Evolutionary conservation across 768 basidiomycete species (phyloP).

Genomic region (Pleurotus ostreatus): DNA sequence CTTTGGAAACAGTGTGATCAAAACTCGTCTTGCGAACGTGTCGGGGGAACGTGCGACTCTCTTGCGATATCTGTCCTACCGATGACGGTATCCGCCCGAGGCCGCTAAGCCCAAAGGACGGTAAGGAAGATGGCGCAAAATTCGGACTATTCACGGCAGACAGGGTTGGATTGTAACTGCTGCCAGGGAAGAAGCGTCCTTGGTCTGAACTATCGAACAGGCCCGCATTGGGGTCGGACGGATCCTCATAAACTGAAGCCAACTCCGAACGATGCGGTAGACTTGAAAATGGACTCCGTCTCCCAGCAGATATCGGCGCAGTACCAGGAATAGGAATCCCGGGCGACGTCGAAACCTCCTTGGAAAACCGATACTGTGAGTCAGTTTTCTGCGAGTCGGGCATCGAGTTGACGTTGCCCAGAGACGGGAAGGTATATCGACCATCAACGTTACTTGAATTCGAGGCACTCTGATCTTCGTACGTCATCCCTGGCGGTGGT

Average conservation of each 20-base stretch:
- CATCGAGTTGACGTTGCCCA: slow-evolving; percentile 14
- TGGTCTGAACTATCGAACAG: slow-evolving; percentile 30
- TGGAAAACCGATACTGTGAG: neutral
- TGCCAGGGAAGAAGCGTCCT: slow-evolving; percentile 20
- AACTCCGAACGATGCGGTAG: slow-evolving; percentile 36
- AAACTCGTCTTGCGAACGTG: slow-evolving; percentile 93
- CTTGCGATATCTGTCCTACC: slow-evolving; percentile 23
- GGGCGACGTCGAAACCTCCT: slow-evolving; percentile 19
- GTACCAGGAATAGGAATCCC: slow-evolving; percentile 38
- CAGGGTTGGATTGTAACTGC: slow-evolving; percentile 32
- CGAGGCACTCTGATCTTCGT: slow-evolving; percentile 40
- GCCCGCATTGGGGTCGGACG: slow-evolving; percentile 25
- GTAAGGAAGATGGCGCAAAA: slow-evolving; percentile 70
- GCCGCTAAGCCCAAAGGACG: slow-evolving; percentile 66
- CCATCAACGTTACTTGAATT: slow-evolving; percentile 33
- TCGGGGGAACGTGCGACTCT: slow-evolving; percentile 65
- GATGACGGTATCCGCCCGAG: slow-evolving; percentile 38
- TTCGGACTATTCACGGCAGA: slow-evolving; percentile 43
- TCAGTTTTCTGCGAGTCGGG: neutral
- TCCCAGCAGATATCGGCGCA: slow-evolving; percentile 40
- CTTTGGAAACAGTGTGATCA: slow-evolving; percentile 82
- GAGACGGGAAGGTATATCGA: slow-evolving; percentile 41
- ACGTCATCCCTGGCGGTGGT: slow-evolving; percentile 47
- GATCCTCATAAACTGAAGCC: slow-evolving; percentile 43
- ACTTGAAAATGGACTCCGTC: slow-evolving; percentile 42